Conservation (phyloP, 1,139 yeast species). For the Suhomyces panamericanus region DNA sequence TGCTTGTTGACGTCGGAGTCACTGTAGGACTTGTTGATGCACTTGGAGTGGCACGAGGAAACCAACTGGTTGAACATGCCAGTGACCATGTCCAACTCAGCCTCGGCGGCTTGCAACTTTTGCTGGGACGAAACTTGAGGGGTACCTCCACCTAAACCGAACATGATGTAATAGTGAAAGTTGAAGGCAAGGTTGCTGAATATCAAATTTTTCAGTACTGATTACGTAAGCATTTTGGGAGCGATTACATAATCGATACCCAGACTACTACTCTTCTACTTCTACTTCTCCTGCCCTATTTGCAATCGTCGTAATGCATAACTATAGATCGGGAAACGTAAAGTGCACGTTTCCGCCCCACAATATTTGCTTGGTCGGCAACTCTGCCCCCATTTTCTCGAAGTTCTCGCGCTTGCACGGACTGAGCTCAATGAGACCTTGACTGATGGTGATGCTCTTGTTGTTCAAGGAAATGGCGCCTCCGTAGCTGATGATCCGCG, state of each 20-base stretch:
- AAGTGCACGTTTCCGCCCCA: slow-evolving; percentile 43
- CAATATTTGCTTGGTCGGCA: slow-evolving; percentile 26
- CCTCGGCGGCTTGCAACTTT: slow-evolving; percentile 74
- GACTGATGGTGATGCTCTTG: slow-evolving; percentile 39
- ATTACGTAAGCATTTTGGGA: background rate
- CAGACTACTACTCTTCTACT: background rate
- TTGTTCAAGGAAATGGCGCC: slow-evolving; percentile 39
- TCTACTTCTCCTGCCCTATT: too few relatives aligned
- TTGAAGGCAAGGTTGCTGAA: slow-evolving; percentile 12
- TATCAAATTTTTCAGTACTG: slow-evolving; percentile 8
- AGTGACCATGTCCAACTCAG: slow-evolving; percentile 94
- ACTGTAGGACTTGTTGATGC: slow-evolving; percentile 65
- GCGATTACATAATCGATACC: background rate
- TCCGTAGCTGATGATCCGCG: slow-evolving; percentile 34
- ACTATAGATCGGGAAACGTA: slow-evolving; percentile 35
- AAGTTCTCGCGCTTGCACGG: slow-evolving; percentile 34
- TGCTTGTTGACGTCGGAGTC: slow-evolving; percentile 81
- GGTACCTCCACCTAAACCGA: slow-evolving; percentile 80
- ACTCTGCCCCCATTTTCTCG: slow-evolving; percentile 20
- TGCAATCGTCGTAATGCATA: background rate
- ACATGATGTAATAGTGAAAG: slow-evolving; percentile 30
- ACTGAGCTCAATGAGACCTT: slow-evolving; percentile 36
- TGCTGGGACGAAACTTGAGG: slow-evolving; percentile 75
- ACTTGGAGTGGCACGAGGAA: slow-evolving; percentile 86
- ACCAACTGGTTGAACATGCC: slow-evolving; percentile 91